Percentiles rank a stretch among this genome's conserved stretches.
Conservation (phyloP, 768 basidiomycete genomes). For the Russula ochroleuca region DNA sequence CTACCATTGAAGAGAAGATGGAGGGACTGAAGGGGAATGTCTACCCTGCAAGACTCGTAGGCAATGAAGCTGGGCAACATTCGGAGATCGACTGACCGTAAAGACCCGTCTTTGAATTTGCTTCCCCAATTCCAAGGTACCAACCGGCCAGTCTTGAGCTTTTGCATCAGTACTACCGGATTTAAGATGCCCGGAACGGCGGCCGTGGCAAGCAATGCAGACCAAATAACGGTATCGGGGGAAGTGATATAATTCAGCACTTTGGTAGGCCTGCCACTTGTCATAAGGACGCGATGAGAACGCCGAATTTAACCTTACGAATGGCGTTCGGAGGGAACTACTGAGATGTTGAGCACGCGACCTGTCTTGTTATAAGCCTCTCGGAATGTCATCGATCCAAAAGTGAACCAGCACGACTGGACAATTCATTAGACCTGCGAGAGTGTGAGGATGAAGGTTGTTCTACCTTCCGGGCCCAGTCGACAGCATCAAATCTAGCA, state of each 20-base stretch:
- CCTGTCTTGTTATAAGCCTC: constrained; percentile 94
- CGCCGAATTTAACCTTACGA: constrained; percentile 45
- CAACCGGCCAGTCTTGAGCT: constrained; percentile 70
- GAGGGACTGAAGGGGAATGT: constrained; percentile 87
- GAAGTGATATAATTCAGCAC: constrained; percentile 92
- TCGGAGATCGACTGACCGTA: constrained; percentile 50
- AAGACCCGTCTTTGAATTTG: constrained; percentile 87
- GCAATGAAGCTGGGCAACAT: background rate
- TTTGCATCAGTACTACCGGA: constrained; percentile 94
- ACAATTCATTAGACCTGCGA: background rate
- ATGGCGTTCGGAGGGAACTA: constrained; percentile 85
- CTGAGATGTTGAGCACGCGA: constrained; percentile 88
- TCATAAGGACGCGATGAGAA: constrained; percentile 14
- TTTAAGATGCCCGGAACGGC: constrained; percentile 95
- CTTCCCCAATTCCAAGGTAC: constrained; percentile 95
- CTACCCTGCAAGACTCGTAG: constrained; percentile 53
- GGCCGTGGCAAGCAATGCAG: constrained; percentile 78
- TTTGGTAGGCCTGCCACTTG: constrained; percentile 74
- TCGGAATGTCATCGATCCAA: constrained; percentile 90
- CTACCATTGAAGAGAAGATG: constrained; percentile 87
- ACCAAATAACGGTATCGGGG: constrained; percentile 88
- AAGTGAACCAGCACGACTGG: constrained; percentile 84
- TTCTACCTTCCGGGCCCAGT: constrained; percentile 83
- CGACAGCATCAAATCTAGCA: constrained; percentile 87
- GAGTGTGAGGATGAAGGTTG: constrained; percentile 12